These are phyloP conservation scores for Fragaria iinumae DNA, from an alignment of 306 rosid species.

Conservation along the genomic window DNA sequence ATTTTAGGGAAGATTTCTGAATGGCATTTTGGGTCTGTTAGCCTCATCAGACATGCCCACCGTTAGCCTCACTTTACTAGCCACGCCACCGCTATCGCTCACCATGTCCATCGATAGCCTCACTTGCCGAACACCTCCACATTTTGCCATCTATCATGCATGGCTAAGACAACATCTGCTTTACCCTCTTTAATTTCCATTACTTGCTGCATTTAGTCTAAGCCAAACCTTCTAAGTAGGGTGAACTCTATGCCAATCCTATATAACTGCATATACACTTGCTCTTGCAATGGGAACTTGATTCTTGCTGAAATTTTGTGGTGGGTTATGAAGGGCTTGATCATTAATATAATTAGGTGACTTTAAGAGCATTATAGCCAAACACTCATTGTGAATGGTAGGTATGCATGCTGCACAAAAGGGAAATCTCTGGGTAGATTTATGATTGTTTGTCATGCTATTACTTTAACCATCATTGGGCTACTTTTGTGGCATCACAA, in stretches of 20 bases:
- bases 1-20: too few relatives aligned
- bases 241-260: neutral
- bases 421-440: constrained; percentile 33
- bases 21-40: too few relatives aligned
- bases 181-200: neutral
- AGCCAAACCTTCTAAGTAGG: neutral
- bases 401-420: constrained; percentile 29
- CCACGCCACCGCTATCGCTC: too few relatives aligned
- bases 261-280: neutral
- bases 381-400: constrained; percentile 23
- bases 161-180: neutral
- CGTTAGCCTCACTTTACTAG: neutral
- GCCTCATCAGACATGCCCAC: neutral
- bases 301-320: neutral
- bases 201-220: neutral
- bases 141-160: neutral
- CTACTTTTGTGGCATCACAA: constrained; percentile 28
- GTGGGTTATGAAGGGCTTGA: neutral
- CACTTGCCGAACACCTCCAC: neutral
- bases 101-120: neutral
- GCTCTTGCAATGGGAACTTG: neutral
- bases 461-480: constrained; percentile 25
- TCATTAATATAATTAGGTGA: neutral
- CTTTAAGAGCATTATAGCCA: neutral
- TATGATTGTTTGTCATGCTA: constrained; percentile 29